phyloP scores from a whole-genome alignment of 1,284 basidiomycete genomes.

The Puccinia novopanici region DNA sequence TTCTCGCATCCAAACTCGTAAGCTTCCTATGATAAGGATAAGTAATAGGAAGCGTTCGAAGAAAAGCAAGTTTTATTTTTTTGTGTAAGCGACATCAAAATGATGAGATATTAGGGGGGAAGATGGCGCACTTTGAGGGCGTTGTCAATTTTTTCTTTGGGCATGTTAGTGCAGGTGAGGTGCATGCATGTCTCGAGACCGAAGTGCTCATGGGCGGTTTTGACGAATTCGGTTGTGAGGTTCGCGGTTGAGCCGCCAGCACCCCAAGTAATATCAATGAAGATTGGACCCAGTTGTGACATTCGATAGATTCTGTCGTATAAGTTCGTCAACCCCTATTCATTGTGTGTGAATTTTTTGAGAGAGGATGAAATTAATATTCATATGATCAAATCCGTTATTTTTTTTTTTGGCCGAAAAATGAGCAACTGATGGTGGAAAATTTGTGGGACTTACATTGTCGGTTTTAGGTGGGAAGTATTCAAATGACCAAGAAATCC shows the following conservation, averaged over 20 bases:
- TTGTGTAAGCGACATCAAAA: not conserved
- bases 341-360: not conserved
- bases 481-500: slow-evolving; percentile 90
- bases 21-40: slow-evolving; percentile 69
- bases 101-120: not conserved
- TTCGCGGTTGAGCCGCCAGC: slow-evolving; percentile 81
- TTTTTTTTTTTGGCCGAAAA: too few relatives aligned
- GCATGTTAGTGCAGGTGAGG: slow-evolving; percentile 97
- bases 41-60: not conserved
- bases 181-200: slow-evolving; percentile 89
- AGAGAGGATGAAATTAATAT: too few relatives aligned
- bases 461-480: slow-evolving; percentile 95
- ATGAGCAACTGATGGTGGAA: too few relatives aligned
- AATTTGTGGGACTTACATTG: slow-evolving; percentile 65
- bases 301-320: slow-evolving; percentile 77
- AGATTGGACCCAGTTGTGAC: slow-evolving; percentile 81
- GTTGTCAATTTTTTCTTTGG: slow-evolving; percentile 79
- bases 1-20: slow-evolving; percentile 81
- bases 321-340: slow-evolving; percentile 80
- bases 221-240: slow-evolving; percentile 73
- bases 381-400: too few relatives aligned
- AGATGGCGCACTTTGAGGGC: slow-evolving; percentile 72
- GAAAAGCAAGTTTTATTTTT: slow-evolving; percentile 12
- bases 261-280: slow-evolving; percentile 99
- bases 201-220: slow-evolving; percentile 80